Evolutionary conservation across 1,284 basidiomycete genomes (phyloP), one percentile per base, ranked within the genome.

Genomic region (Afroboletus lepidellus): DNA sequence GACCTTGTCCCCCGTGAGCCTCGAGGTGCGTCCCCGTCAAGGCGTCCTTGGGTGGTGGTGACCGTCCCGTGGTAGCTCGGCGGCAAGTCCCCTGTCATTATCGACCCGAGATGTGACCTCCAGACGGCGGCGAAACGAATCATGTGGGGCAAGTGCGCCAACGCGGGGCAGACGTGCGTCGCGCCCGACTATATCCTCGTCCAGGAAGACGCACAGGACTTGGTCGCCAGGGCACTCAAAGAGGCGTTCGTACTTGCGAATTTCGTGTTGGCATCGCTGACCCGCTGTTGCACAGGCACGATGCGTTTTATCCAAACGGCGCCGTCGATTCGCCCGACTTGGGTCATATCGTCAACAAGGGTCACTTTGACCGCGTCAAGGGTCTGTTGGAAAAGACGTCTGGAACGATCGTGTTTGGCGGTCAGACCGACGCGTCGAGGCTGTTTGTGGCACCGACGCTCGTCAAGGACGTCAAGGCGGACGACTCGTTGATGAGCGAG

Each of bases 141-240:
- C 43, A 72, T 94, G 33, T 92, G 90, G 84, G 92, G 92, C 48
- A 94, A 93, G 69, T 71, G 81, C 24, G 73, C 80, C 48, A 92
- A 92, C 62, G 79, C 79, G 1, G 90, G 91, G 1, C 91, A 92
- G 71, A 87, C 77, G 2, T 83, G 81, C 48, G 72, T 82, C 11
- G 82, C 88, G 4, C 92, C 92, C 1, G 93, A 96, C 67, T 95
- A 95, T 67, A 72, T 92, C 6, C 80, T 95, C 29, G 81, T 92
- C 21, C 80, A 80, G 5, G 77, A 77, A 41, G 75, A 78, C 13
- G 76, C 81, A 54, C 83, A 90, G 57, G 84, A 87, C 46, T 74
- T 72, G 41, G 75, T 95, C 39, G 69, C 90, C 12, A 68, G 73
- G 5, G 86, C 80, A 5, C 68, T 91, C 39, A 78, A 81, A 64